phyloP scores from a whole-genome alignment of 805 yeast species.

The Tetrapisispora iriomotensis region DNA sequence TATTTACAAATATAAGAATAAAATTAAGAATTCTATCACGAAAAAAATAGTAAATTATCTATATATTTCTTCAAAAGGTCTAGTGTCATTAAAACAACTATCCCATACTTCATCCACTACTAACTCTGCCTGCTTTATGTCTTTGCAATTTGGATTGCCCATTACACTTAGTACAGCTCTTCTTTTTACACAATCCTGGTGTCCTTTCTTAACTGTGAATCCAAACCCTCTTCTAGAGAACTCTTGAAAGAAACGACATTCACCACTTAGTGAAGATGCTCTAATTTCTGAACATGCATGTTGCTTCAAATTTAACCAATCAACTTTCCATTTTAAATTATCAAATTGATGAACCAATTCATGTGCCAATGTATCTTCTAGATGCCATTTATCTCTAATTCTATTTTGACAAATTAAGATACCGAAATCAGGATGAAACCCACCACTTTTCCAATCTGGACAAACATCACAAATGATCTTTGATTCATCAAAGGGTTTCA shows the following conservation, averaged over 20 bases:
- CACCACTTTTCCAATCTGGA: constrained; percentile 78
- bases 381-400: constrained; percentile 60
- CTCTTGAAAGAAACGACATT: constrained; percentile 85
- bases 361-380: constrained; percentile 87
- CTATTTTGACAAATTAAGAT: constrained; percentile 80
- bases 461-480: constrained; percentile 67
- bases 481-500: constrained; percentile 20
- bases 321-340: constrained; percentile 75
- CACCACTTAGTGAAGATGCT: constrained; percentile 89
- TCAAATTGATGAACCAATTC: constrained; percentile 93
- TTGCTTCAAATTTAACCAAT: constrained; percentile 76
- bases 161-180: constrained; percentile 77
- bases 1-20: constrained; percentile 2
- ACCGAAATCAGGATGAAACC: constrained; percentile 86
- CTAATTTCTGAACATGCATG: constrained; percentile 97
- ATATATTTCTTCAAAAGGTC: constrained; percentile 92
- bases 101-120: constrained; percentile 85
- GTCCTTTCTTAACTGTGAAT: constrained; percentile 61
- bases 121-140: constrained; percentile 60
- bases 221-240: constrained; percentile 38
- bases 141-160: constrained; percentile 77
- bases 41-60: constrained; percentile 32
- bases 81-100: constrained; percentile 85
- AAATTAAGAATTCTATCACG: background rate
- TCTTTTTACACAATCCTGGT: constrained; percentile 83